Evolutionary conservation across 2,329 filamentous ascomycete genomes (phyloP).

Genomic region (Fusarium burgessii): DNA sequence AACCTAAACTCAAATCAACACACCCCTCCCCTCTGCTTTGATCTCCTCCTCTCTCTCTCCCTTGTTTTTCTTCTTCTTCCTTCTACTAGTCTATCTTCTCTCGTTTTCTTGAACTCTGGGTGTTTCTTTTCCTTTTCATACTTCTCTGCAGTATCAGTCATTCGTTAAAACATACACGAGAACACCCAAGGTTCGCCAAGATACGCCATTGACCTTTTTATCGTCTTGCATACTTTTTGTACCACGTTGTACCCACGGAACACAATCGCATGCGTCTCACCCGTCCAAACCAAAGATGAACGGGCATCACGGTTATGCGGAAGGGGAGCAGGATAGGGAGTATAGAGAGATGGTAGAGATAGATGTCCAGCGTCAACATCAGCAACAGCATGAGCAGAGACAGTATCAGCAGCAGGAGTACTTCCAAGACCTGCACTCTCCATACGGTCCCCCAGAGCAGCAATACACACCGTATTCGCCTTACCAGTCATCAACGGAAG

Average conservation of each 20-base stretch:
- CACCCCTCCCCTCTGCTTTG: slow-evolving; percentile 4
- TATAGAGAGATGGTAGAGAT: slow-evolving; percentile 54
- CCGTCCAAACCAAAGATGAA: slow-evolving; percentile 43
- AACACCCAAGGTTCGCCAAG: slow-evolving; percentile 20
- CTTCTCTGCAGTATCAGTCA: slow-evolving; percentile 15
- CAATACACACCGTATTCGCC: slow-evolving; percentile 37
- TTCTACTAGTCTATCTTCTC: slow-evolving; percentile 16
- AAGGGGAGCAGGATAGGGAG: slow-evolving; percentile 42
- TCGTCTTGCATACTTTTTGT: neutral
- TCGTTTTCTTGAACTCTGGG: slow-evolving; percentile 29
- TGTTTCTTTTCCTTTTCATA: slow-evolving; percentile 16
- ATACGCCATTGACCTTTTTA: slow-evolving; percentile 1
- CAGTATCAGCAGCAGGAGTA: slow-evolving; percentile 41
- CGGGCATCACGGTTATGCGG: slow-evolving; percentile 42
- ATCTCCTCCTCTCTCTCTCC: slow-evolving; percentile 15
- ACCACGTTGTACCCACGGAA: neutral
- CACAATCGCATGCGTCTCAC: slow-evolving; percentile 36
- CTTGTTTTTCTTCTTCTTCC: slow-evolving; percentile 21
- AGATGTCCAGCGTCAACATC: slow-evolving; percentile 47
- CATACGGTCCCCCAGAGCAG: slow-evolving; percentile 35
- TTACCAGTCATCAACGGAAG: slow-evolving; percentile 37
- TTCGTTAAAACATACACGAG: slow-evolving; percentile 24
- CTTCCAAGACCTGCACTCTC: slow-evolving; percentile 39
- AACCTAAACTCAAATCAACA: slow-evolving; percentile 26
- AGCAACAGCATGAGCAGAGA: slow-evolving; percentile 45